phyloP scores from a whole-genome alignment of 2,329 filamentous ascomycete genomes.

The Fusarium sp. region DNA sequence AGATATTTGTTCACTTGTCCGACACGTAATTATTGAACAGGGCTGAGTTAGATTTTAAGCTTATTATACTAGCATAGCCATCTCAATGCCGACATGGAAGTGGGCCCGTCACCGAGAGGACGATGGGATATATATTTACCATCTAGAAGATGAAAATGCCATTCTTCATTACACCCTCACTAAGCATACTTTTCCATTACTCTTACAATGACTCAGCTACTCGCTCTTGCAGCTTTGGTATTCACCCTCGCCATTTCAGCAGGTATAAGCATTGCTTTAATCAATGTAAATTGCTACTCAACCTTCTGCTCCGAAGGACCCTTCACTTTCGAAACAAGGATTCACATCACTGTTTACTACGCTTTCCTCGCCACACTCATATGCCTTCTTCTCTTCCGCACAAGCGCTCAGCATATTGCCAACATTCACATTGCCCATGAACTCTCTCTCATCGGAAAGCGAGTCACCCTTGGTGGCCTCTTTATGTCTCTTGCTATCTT shows the following conservation, averaged over 20 bases:
- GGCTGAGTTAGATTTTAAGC: not conserved
- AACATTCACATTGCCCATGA: not conserved
- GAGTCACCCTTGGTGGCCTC: not conserved
- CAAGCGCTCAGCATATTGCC: rapidly evolving
- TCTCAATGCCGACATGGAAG: not conserved
- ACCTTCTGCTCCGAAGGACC: not conserved
- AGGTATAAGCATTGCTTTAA: not conserved
- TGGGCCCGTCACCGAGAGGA: not conserved
- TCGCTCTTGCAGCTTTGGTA: not conserved
- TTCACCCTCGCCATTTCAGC: not conserved
- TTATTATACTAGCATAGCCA: not conserved
- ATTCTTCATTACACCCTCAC: too few relatives aligned
- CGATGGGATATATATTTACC: not conserved
- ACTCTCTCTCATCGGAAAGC: rapidly evolving
- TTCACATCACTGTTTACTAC: not conserved
- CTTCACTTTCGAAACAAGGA: not conserved
- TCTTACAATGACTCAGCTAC: not conserved
- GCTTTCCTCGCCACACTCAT: rapidly evolving
- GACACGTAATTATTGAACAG: not conserved
- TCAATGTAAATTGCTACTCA: not conserved
- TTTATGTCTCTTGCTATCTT: not conserved
- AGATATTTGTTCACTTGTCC: not conserved
- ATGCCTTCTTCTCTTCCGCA: not conserved
- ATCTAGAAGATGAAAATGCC: rapidly evolving
- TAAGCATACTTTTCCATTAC: rapidly evolving